phyloP scores from a whole-genome alignment of 495 filamentous ascomycete genomes.

The Hypoxylon lenormandii region DNA sequence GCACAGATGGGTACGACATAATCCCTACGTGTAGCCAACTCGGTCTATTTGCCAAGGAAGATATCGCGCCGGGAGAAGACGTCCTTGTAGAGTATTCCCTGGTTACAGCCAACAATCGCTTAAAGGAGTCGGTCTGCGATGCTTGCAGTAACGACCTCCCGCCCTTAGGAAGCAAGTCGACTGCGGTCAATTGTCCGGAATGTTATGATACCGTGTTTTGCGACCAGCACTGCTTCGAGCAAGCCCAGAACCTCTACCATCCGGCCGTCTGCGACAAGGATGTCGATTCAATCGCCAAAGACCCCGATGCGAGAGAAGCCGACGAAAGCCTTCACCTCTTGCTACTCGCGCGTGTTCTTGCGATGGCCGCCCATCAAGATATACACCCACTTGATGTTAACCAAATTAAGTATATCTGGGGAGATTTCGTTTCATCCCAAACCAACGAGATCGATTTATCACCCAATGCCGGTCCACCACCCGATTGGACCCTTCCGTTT shows the following conservation, averaged over 20 bases:
- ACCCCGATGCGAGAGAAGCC: slow-evolving; percentile 76
- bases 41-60: slow-evolving; percentile 85
- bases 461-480: slow-evolving; percentile 64
- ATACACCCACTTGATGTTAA: slow-evolving; percentile 83
- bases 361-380: slow-evolving; percentile 85
- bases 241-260: slow-evolving; percentile 82
- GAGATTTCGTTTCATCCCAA: slow-evolving; percentile 69
- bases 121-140: slow-evolving; percentile 84
- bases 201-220: slow-evolving; percentile 91
- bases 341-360: slow-evolving; percentile 80
- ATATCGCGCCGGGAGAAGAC: slow-evolving; percentile 80
- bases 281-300: slow-evolving; percentile 81
- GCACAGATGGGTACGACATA: slow-evolving; percentile 58
- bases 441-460: slow-evolving; percentile 64
- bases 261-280: slow-evolving; percentile 86
- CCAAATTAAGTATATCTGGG: slow-evolving; percentile 94
- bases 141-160: slow-evolving; percentile 83
- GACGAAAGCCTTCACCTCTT: slow-evolving; percentile 83
- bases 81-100: slow-evolving; percentile 82
- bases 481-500: slow-evolving; percentile 81
- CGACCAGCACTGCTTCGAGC: slow-evolving; percentile 74
- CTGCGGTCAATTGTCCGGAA: slow-evolving; percentile 72
- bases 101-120: slow-evolving; percentile 82
- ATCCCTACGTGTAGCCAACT: slow-evolving; percentile 76
- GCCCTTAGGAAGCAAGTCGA: slow-evolving; percentile 59